Conservation (phyloP, 2,329 filamentous ascomycete species). For the Fusarium agapanthi region DNA sequence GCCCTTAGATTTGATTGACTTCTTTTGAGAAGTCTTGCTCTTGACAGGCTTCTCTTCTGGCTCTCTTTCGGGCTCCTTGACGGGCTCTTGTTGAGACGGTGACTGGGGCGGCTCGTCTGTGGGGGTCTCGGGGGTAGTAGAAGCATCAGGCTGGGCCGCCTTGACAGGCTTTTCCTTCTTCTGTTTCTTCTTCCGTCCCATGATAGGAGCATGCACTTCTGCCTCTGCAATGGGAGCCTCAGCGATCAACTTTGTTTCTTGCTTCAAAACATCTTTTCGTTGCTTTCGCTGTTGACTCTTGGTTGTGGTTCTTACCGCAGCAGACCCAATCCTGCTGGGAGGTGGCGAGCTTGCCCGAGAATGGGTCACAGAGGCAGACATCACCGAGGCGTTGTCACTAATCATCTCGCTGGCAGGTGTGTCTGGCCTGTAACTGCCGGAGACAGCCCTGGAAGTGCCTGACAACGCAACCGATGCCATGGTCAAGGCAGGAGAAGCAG, state of each 20-base stretch:
- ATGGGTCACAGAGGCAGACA: constrained; percentile 73
- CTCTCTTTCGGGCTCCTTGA: constrained; percentile 24
- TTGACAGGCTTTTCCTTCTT: constrained; percentile 72
- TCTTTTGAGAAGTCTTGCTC: constrained; percentile 45
- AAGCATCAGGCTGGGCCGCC: constrained; percentile 14
- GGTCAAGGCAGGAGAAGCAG: constrained; percentile 45
- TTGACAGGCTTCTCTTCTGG: constrained; percentile 36
- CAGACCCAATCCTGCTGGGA: constrained; percentile 70
- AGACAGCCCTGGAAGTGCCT: constrained; percentile 44
- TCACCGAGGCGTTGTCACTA: constrained; percentile 79
- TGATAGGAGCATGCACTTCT: constrained; percentile 73
- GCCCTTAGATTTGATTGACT: constrained; percentile 43
- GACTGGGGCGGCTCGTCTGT: background rate
- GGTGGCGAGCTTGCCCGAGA: constrained; percentile 78
- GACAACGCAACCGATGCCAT: constrained; percentile 45
- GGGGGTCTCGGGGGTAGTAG: constrained; percentile 13
- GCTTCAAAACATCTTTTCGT: constrained; percentile 72
- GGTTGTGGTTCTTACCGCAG: constrained; percentile 73
- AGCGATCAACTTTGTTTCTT: constrained; percentile 65
- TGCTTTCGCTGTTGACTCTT: constrained; percentile 84
- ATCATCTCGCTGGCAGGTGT: constrained; percentile 78
- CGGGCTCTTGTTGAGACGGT: background rate
- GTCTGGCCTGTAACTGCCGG: constrained; percentile 63
- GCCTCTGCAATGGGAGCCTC: constrained; percentile 61
- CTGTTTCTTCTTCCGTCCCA: constrained; percentile 85